Evolutionary conservation across 306 rosid genomes (phyloP).

Genomic region (Abrus pulchellus): DNA sequence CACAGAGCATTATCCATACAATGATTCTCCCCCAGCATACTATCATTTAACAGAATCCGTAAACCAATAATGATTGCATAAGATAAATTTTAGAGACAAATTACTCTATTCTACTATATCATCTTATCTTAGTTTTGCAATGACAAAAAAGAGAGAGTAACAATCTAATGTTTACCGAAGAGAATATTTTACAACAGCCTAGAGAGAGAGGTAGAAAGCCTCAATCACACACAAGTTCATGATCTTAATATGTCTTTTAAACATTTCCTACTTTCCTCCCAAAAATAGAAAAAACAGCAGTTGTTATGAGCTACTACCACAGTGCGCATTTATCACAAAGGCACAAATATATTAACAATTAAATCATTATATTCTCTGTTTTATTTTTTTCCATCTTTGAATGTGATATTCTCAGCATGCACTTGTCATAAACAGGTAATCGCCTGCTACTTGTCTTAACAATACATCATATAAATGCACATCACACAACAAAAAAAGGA

Average conservation of each 20-base stretch:
- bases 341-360: background rate
- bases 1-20: background rate
- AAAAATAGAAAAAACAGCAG: background rate
- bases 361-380: background rate
- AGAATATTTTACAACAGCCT: background rate
- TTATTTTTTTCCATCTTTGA: background rate
- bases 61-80: background rate
- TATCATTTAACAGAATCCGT: constrained; percentile 3
- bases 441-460: background rate
- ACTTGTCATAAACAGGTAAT: background rate
- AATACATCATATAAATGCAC: background rate
- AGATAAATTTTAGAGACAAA: background rate
- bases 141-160: background rate
- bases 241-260: background rate
- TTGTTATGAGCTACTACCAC: background rate
- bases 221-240: background rate
- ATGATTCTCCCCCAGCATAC: background rate
- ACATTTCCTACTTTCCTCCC: background rate
- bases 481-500: background rate
- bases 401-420: background rate
- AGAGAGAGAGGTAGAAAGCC: background rate
- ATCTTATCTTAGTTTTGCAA: constrained; percentile 1
- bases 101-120: background rate
- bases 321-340: background rate
- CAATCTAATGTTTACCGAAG: background rate